Base-by-base conservation (phyloP, 495 filamentous ascomycete genomes). In the Daldinia concentrica region DNA sequence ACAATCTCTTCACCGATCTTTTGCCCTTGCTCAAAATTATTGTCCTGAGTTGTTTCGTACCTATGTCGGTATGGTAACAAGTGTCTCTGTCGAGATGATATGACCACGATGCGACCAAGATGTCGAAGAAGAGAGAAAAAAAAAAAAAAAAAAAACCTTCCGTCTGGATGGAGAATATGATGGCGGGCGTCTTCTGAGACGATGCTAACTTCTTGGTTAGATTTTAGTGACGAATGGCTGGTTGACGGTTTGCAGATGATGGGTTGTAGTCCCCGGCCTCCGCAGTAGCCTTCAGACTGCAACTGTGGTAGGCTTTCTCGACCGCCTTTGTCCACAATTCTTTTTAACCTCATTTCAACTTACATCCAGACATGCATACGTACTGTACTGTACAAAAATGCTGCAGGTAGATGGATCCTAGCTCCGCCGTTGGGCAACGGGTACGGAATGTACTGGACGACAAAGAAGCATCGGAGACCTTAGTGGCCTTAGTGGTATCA, bases 1-100 rank as follows among this genome's bases (percentile, higher is more conserved):
- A 17, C 27, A 57, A 64, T 66, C 61, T 70, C 72, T 75, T 70
- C 74, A 77, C 74, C 72, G 74, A 74, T 74, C 52, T 51, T 76
- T 76, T 62, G 34, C 71, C 66, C 55, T 68, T 71, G 61, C 63
- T 29, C 26, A n/a, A 54, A 17, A 15, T 29, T 17, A 30, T 54
- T 30, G 12, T n/a, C 50, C 50, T 54, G 15, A 54, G 24, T 14
- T n/a, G 58, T 36, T 65, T 57, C 51, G 22, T 64, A 62, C 17
- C 37, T 55, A 8, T 41, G 51, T 57, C 34, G 41, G 61, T 48
- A 48, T 19, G 17, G 43, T 48, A 22, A 48, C 43, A 48, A 22
- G 29, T 58, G 57, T 56, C 37, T 59, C 29, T 17, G 64, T 12
- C 64, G 59, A 45, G 51, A 60, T 19, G 52, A 52, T 29, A 14